Base-by-base conservation (phyloP, 2,329 filamentous ascomycete species). In the Colletotrichum chrysophilum region DNA sequence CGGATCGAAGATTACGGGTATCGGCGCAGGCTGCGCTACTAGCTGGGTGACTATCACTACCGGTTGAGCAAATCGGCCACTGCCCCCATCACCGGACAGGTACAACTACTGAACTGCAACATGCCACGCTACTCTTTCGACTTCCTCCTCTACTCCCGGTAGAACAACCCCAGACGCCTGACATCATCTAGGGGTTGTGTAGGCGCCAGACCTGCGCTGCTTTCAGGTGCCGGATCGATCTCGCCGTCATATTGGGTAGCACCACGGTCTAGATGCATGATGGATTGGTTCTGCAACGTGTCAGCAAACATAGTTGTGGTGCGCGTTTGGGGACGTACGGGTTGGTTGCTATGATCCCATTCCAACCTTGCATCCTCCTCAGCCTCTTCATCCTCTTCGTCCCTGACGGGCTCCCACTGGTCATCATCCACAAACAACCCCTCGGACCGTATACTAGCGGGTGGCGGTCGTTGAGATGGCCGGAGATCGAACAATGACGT, bases 11-110 rank as follows among this genome's bases (percentile, higher is more conserved):
- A 91, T 95, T 71, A 85, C 88, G 77, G 86, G 86, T 66, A 88
- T 98, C 66, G 95, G 93, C 28, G 95, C 95, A n/a, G 96, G 96
- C 2, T 98, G 95, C 85, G 96, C 96, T 60, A 98, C 96, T 21
- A 97, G 93, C 82, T 98, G 95, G 93, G 87, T 97, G 70, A 90
- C 88, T 77, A 87, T 91, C 66, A 80, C 79, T 7, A 78, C 72
- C 21, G 60, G 78, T 36, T 84, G 78, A 84, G 48, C 52, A 62
- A 73, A 36, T 78, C 28, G 77, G 75, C 67, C 68, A 74, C 61
- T 38, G n/a, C 38, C 43, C n/a, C n/a, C n/a, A 24, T 52, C 43
- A 12, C n/a, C 10, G 43, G 43, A 21, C 43, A 52, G n/a, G 2
- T 52, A 12, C 43, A 52, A 52, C 4, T 13, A 1, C 10, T 4